Evolutionary conservation across 805 yeast genomes (phyloP).

Genomic region (Ogataea pini): DNA sequence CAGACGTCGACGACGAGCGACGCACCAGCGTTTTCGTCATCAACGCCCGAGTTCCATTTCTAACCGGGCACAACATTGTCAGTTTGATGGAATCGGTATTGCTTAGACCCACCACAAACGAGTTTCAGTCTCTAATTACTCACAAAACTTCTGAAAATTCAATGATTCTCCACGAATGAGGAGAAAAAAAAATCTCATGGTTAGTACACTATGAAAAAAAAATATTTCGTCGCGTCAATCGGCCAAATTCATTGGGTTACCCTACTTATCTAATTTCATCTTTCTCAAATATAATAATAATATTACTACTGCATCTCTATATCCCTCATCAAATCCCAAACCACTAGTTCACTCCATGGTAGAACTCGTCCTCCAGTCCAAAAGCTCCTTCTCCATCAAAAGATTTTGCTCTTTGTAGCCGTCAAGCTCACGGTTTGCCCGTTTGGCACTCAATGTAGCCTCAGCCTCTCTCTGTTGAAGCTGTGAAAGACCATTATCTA

Average conservation of each 20-base stretch:
- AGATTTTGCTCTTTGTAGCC: slow-evolving; percentile 55
- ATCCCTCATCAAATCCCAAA: background rate
- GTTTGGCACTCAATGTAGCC: slow-evolving; percentile 42
- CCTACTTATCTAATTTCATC: slow-evolving; percentile 1
- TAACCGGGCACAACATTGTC: slow-evolving; percentile 17
- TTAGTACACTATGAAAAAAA: background rate
- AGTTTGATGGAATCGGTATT: background rate
- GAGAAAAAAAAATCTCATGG: background rate
- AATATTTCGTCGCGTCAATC: background rate
- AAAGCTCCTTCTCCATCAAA: slow-evolving; percentile 55
- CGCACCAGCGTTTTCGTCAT: slow-evolving; percentile 19
- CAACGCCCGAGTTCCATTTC: slow-evolving; percentile 17
- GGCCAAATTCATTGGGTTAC: background rate
- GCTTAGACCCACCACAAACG: too few relatives aligned
- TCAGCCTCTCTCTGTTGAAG: slow-evolving; percentile 48
- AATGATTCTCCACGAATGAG: background rate
- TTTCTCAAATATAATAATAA: background rate
- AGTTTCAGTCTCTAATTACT: background rate
- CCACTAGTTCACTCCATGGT: background rate
- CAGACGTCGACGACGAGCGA: slow-evolving; percentile 78
- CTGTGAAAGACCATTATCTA: slow-evolving; percentile 43
- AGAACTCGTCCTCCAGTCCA: slow-evolving; percentile 48
- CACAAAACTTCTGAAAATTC: background rate
- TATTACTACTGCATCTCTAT: background rate
- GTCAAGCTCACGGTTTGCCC: slow-evolving; percentile 56